phyloP scores from a whole-genome alignment of 495 filamentous ascomycete genomes.

The Aspergillus incahuasiensis region DNA sequence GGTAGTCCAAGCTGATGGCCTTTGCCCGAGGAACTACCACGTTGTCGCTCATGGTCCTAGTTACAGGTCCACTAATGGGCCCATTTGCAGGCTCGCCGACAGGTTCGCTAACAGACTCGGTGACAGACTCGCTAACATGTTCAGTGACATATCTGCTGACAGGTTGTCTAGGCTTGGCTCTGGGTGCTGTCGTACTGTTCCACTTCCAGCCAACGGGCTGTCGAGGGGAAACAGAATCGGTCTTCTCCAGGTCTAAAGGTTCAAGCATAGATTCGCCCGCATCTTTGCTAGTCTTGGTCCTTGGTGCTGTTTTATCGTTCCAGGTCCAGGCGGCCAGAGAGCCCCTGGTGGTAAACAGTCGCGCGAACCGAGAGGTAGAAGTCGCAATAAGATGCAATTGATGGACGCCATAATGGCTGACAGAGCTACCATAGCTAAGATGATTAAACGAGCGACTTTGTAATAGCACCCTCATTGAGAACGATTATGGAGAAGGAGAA shows the following conservation, averaged over 20 bases:
- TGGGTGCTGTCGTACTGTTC: background rate
- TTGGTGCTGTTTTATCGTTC: background rate
- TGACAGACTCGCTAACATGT: too few relatives aligned
- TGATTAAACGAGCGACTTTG: background rate
- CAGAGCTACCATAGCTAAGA: slow-evolving; percentile 1
- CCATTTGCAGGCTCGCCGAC: too few relatives aligned
- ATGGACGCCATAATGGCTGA: slow-evolving; percentile 4
- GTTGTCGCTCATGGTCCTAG: background rate
- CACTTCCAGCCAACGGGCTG: background rate
- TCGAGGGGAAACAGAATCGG: background rate
- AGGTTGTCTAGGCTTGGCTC: background rate
- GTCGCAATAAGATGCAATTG: background rate
- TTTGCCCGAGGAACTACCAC: background rate
- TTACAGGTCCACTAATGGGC: too few relatives aligned
- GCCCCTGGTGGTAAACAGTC: background rate
- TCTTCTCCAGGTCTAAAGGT: background rate
- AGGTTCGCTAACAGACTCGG: too few relatives aligned
- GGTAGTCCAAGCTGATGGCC: too few relatives aligned
- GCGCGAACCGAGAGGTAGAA: background rate
- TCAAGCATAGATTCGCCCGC: background rate
- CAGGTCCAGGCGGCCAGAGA: background rate
- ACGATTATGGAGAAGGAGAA: background rate
- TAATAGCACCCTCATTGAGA: slow-evolving; percentile 21
- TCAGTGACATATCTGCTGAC: background rate
- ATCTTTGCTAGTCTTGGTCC: background rate